These are phyloP conservation scores for Carex kokanica DNA, from an alignment of 176 grass and related monocot species.

Conservation along the genomic window DNA sequence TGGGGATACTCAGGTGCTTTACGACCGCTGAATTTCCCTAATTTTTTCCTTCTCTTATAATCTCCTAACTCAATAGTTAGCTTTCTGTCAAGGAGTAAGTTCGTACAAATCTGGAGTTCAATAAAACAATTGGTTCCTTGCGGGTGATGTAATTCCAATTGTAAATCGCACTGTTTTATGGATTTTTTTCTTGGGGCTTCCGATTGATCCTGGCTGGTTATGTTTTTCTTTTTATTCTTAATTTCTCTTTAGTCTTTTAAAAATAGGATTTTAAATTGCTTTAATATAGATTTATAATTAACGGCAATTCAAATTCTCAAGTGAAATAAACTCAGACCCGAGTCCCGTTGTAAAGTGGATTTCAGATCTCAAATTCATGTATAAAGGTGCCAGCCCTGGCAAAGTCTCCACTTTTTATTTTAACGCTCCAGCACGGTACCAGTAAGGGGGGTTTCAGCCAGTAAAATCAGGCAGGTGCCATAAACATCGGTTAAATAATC, in stretches of 20 bases:
- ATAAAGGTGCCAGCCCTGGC: not conserved
- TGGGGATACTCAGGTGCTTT: slow-evolving; percentile 17
- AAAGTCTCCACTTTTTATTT: not conserved
- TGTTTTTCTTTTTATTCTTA: not conserved
- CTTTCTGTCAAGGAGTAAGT: not conserved
- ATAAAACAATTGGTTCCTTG: not conserved
- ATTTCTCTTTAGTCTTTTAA: not conserved
- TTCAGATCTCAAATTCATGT: not conserved
- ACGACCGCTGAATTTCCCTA: not conserved
- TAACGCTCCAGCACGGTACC: not conserved
- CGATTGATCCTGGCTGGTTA: not conserved
- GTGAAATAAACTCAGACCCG: not conserved
- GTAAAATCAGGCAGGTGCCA: not conserved
- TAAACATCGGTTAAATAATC: not conserved
- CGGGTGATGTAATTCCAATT: not conserved
- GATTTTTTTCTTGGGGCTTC: not conserved
- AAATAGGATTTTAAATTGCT: not conserved
- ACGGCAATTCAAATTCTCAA: not conserved
- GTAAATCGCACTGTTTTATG: not conserved
- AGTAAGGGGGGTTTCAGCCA: not conserved
- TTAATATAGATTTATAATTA: not conserved
- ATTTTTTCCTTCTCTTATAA: not conserved
- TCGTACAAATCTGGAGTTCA: not conserved
- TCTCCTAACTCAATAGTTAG: not conserved
- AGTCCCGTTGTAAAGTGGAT: not conserved